Conservation (phyloP, 164 flowering plant genomes). For the Liriodendron chinense region DNA sequence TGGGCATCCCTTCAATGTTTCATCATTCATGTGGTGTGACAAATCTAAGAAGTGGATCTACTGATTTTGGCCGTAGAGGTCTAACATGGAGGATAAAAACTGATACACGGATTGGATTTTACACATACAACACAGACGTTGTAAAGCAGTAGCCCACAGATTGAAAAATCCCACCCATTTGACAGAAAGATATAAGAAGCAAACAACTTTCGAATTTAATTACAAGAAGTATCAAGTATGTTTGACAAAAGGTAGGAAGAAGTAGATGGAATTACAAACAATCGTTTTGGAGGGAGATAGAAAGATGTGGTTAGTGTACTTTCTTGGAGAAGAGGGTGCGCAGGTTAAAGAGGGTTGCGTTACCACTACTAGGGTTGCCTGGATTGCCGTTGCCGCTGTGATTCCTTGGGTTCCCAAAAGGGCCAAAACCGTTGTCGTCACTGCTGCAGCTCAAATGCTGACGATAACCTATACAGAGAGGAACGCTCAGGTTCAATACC, state of each 20-base stretch:
- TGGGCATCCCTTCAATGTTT: no score
- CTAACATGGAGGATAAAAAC: no score
- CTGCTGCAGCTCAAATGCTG: conserved; percentile 55
- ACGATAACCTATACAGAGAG: conserved; percentile 61
- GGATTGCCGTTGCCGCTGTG: conserved; percentile 6
- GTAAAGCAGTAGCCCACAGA: no score
- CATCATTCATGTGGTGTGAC: no score
- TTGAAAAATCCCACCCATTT: no score
- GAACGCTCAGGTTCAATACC: conserved; percentile 69
- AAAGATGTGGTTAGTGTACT: conserved; percentile 38
- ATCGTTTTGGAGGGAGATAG: not conserved
- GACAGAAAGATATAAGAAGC: no score
- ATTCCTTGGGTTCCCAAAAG: conserved; percentile 1
- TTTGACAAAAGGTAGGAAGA: not conserved
- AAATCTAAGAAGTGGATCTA: no score
- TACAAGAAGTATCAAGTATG: not conserved
- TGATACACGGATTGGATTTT: no score
- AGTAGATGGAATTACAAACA: no score
- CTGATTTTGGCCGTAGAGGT: no score
- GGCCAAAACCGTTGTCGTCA: conserved; percentile 29
- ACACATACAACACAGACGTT: no score
- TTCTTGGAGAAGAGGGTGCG: conserved; percentile 71
- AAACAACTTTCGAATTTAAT: not conserved
- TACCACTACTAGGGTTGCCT: conserved; percentile 10
- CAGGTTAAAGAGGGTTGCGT: conserved; percentile 47